phyloP scores from a whole-genome alignment of 148 eudicot genomes.

The Rhododendron vialii region DNA sequence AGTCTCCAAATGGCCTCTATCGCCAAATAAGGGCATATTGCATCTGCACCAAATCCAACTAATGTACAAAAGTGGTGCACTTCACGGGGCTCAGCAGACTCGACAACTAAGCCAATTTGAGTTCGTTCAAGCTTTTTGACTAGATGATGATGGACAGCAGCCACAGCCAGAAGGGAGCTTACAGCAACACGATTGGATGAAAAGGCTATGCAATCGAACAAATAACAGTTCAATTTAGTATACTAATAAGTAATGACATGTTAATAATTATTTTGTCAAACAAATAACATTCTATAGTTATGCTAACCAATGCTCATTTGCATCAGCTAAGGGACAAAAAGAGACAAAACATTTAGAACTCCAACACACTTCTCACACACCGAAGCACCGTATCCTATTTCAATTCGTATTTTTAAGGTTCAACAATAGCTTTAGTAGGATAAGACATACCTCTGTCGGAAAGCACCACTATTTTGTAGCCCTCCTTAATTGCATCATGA shows the following conservation, averaged over 20 bases:
- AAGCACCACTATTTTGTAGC: slow-evolving; percentile 73
- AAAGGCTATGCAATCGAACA: slow-evolving; percentile 42
- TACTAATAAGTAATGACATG: neutral
- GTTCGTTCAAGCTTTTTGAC: slow-evolving; percentile 85
- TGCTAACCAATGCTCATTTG: neutral
- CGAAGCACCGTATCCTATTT: neutral
- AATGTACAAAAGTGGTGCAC: slow-evolving; percentile 99
- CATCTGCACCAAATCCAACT: slow-evolving; percentile 97
- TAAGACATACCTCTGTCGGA: slow-evolving; percentile 82
- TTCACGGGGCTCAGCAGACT: slow-evolving; percentile 99
- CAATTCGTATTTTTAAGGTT: neutral
- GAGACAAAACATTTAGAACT: neutral
- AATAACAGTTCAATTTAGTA: neutral
- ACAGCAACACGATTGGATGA: slow-evolving; percentile 77
- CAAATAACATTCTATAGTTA: no score
- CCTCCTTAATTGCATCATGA: slow-evolving; percentile 72
- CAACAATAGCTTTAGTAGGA: neutral
- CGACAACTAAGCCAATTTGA: slow-evolving; percentile 75
- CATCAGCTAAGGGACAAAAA: neutral
- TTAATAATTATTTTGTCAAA: neutral
- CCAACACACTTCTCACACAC: neutral
- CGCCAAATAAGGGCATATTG: slow-evolving; percentile 92
- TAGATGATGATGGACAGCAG: slow-evolving; percentile 95
- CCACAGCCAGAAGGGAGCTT: slow-evolving; percentile 92
- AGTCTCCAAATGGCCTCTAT: slow-evolving; percentile 90